Evolutionary conservation across 2,329 filamentous ascomycete genomes (phyloP).

Genomic region (Aspergillus texensis): DNA sequence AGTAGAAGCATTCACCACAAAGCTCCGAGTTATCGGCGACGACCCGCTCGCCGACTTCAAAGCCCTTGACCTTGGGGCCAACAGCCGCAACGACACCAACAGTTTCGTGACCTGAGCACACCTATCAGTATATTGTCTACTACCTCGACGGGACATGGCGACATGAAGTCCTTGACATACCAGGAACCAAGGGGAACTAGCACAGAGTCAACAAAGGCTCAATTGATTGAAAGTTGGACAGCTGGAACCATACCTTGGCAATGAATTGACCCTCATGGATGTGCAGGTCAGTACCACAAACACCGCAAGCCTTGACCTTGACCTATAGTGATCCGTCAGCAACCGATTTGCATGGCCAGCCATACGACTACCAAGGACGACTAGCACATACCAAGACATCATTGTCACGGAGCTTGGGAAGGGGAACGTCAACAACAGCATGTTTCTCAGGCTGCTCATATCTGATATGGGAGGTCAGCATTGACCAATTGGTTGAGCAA

Average conservation of each 20-base stretch:
- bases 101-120: conserved; percentile 63
- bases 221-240: neutral
- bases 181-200: conserved; percentile 66
- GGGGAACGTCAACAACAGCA: conserved; percentile 63
- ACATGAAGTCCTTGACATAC: conserved; percentile 11
- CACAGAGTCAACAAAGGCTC: conserved; percentile 8
- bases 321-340: conserved; percentile 42
- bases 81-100: conserved; percentile 65
- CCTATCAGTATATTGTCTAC: neutral
- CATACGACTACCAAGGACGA: neutral
- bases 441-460: conserved; percentile 66
- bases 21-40: conserved; percentile 60
- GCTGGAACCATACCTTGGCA: conserved; percentile 49
- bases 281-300: conserved; percentile 59
- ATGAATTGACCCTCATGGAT: conserved; percentile 69
- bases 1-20: conserved; percentile 74
- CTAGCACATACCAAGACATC: conserved; percentile 55
- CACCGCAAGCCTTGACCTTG: conserved; percentile 69
- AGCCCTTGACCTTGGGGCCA: conserved; percentile 61
- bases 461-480: conserved; percentile 28
- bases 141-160: conserved; percentile 4
- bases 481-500: conserved; percentile 2
- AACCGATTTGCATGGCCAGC: neutral
- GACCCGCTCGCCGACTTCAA: conserved; percentile 65
- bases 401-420: conserved; percentile 62